Evolutionary conservation across 2,329 filamentous ascomycete species (phyloP), one percentile per base, ranked within the genome.

Genomic region (Phialophora macrospora): DNA sequence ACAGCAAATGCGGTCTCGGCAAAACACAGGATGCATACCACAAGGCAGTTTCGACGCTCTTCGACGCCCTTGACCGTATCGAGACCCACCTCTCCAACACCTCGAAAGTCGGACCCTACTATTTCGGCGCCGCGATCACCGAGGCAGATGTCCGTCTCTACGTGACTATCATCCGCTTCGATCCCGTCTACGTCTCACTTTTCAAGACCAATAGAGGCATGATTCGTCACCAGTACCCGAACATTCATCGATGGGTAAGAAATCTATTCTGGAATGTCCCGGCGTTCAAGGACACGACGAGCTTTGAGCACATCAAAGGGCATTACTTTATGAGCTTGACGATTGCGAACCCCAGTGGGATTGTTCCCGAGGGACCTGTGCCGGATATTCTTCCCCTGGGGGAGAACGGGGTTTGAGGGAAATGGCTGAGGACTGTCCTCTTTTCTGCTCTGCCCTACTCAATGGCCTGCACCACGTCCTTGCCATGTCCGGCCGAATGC

Each of bases 71-170:
- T 8, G 90, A 95, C 77, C 81, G 85, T 5, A 83, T 89, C 0
- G 92, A 96, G 80, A 80, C 80, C 67, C 87, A 92, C 72, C 82
- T 96, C 26, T 46, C 60, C 9, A 72, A 75, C 7, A 75, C 76
- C 0, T 74, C 77, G 1, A 69, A 80, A n/a, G 71, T 75, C 6
- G 66, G 66, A 22, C 90, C 90, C 0, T 96, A 86, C 72, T 87
- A 91, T 71, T 91, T 92, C 62, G 92, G 92, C 1, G 78, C 87
- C 48, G 74, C 81, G 28, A 78, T 95, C 68, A 95, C 91, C 0
- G 92, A 96, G 79, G 90, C 88, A 0, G 92, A 95, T 74, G 82
- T 95, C 55, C 79, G 91, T 46, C 79, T 94, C 74, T 89, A 84
- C 71, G 85, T 87, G 32, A 90, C 88, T 0, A 81, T 90, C 51